phyloP scores from a whole-genome alignment of 768 basidiomycete genomes.

The Lactifluus pinguis region DNA sequence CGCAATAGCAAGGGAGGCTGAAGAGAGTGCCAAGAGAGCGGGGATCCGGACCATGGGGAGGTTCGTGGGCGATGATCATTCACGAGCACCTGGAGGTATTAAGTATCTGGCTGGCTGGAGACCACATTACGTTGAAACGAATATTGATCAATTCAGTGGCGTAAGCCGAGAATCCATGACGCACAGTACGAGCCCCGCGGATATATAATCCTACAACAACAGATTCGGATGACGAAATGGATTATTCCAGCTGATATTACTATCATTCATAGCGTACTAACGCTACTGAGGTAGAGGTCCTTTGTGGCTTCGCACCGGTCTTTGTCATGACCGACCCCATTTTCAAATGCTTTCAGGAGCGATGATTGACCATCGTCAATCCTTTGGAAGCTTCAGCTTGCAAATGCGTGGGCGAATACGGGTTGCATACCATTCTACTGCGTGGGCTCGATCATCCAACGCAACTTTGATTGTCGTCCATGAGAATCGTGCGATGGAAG shows the following conservation, averaged over 20 bases:
- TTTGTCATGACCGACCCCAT: conserved; percentile 64
- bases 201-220: too few relatives aligned
- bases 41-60: neutral
- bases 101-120: neutral
- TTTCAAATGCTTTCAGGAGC: conserved; percentile 64
- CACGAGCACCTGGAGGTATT: neutral
- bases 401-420: neutral
- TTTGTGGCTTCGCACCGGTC: conserved; percentile 61
- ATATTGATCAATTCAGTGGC: too few relatives aligned
- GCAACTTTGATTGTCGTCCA: conserved; percentile 90
- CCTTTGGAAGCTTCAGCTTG: conserved; percentile 36
- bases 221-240: too few relatives aligned
- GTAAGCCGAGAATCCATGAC: too few relatives aligned
- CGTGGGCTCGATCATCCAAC: conserved; percentile 71
- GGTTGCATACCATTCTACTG: conserved; percentile 65
- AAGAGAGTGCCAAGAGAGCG: neutral
- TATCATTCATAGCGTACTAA: conserved; percentile 46
- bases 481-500: conserved; percentile 83
- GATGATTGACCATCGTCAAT: conserved; percentile 76
- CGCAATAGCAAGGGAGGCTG: neutral
- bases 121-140: too few relatives aligned
- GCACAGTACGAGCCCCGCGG: too few relatives aligned
- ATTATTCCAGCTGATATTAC: too few relatives aligned
- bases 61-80: neutral
- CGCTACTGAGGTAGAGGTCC: conserved; percentile 64